phyloP scores from a whole-genome alignment of 2,329 filamentous ascomycete genomes.

The Penicillium palitans region DNA sequence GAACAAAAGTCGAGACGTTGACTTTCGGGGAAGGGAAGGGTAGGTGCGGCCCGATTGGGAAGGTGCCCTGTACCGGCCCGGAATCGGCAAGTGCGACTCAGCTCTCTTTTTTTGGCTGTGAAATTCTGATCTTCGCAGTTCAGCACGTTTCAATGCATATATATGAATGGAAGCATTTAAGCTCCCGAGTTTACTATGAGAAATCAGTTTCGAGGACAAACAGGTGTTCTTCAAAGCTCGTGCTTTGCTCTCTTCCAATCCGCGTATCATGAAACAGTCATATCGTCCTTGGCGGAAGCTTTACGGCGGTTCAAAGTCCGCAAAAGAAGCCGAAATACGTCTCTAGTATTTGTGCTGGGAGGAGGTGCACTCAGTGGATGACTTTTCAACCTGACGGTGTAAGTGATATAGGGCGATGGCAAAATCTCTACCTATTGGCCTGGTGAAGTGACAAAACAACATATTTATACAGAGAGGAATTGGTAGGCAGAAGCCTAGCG shows the following conservation, averaged over 20 bases:
- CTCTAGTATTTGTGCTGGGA: neutral
- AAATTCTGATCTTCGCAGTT: neutral
- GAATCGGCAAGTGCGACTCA: slow-evolving; percentile 17
- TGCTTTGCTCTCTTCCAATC: neutral
- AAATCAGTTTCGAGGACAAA: neutral
- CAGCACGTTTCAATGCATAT: neutral
- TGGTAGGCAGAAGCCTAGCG: neutral
- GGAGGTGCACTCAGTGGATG: neutral
- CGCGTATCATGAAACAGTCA: neutral
- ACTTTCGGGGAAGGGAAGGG: neutral
- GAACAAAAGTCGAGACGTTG: neutral
- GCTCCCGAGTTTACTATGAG: accelerated
- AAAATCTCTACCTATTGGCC: neutral
- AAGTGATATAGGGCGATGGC: neutral
- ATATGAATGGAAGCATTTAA: neutral
- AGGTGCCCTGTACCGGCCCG: slow-evolving; percentile 24
- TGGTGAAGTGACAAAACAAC: neutral
- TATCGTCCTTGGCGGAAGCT: neutral
- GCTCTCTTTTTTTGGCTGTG: neutral
- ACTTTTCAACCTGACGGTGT: neutral
- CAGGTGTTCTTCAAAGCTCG: neutral
- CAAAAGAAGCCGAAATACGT: neutral
- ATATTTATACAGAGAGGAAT: neutral
- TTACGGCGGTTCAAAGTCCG: neutral
- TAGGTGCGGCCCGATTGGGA: neutral